Conservation (phyloP, 2,329 filamentous ascomycete species). For the Nothopassalora personata region DNA sequence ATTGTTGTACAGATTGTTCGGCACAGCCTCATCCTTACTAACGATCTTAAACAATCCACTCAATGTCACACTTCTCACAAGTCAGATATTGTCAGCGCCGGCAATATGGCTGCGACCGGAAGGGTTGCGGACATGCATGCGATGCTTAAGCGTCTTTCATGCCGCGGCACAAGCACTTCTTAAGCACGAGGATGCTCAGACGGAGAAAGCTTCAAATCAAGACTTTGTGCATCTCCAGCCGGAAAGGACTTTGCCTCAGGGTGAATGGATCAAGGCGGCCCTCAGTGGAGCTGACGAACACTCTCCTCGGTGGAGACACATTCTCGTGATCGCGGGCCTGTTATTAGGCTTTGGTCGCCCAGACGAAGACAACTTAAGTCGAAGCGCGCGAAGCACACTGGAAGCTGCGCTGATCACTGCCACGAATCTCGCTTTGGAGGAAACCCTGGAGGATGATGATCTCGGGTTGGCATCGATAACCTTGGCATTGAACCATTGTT, state of each 20-base stretch:
- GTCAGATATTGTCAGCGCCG: conserved; percentile 65
- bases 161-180: conserved; percentile 56
- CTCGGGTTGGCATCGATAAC: conserved; percentile 50
- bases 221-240: conserved; percentile 27
- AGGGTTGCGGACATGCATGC: conserved; percentile 58
- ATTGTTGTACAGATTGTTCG: conserved; percentile 45
- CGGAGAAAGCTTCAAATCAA: conserved; percentile 21
- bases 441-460: conserved; percentile 50
- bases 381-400: conserved; percentile 59
- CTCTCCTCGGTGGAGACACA: conserved; percentile 71
- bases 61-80: conserved; percentile 67
- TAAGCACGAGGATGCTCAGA: conserved; percentile 42
- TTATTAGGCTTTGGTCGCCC: conserved; percentile 68
- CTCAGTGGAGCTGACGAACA: conserved; percentile 56
- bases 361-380: conserved; percentile 59
- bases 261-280: conserved; percentile 56
- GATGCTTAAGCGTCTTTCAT: conserved; percentile 67
- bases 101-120: conserved; percentile 64
- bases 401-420: conserved; percentile 70
- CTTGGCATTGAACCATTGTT: conserved; percentile 70
- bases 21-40: conserved; percentile 62
- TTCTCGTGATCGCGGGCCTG: conserved; percentile 73
- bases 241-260: conserved; percentile 35
- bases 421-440: conserved; percentile 65
- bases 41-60: conserved; percentile 67